Evolutionary conservation across 495 filamentous ascomycete genomes (phyloP), one percentile per base, ranked within the genome.

Genomic region (Aspergillus conjunctus): DNA sequence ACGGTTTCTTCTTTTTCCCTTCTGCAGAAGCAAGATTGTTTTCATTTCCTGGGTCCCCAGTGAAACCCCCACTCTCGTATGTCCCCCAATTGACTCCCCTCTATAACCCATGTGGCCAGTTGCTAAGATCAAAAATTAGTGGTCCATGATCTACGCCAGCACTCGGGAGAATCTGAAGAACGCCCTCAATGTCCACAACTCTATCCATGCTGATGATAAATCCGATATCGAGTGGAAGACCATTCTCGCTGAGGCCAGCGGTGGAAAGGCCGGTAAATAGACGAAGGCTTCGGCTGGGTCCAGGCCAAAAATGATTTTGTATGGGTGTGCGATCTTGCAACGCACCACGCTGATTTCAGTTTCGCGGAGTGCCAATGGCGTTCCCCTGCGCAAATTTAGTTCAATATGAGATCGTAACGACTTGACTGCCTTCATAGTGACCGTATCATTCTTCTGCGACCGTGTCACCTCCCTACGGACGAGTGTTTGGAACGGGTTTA

Each of bases 21-120:
- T 20, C 7, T 49, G 56, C 67, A 93, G 93, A 77, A 93, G 84
- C 85, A 98, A 98, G 85, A 94, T 98, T 68, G 88, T 90, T 66
- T 96, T 98, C 81, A 90, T 97, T 70, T 83, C 88, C 60, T 98
- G 93, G 93, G 90, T 89, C 58, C 93, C 94, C 50, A 87, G 89
- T 81, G 85, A 92, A 70, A 87, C 91, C 61, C 79, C 86, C 61
- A 86, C 91, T 72, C 85, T 87, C 78, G 93, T 97, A 79, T 75
- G 88, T 84, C 56, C 59, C 21, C 32, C 12, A 43, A 20, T 54
- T 3, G 34, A 30, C 44, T 1, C 18, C 34, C 3, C 33, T 33
- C 45, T 10, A 12, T 12, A 7, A 18, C 3, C 49, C 34, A 37
- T n/a, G 57, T 21, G 11, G 26, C 26, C 45, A n/a, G 30, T 51